phyloP scores from a whole-genome alignment of 495 filamentous ascomycete genomes.

The Rusavskia elegans region DNA sequence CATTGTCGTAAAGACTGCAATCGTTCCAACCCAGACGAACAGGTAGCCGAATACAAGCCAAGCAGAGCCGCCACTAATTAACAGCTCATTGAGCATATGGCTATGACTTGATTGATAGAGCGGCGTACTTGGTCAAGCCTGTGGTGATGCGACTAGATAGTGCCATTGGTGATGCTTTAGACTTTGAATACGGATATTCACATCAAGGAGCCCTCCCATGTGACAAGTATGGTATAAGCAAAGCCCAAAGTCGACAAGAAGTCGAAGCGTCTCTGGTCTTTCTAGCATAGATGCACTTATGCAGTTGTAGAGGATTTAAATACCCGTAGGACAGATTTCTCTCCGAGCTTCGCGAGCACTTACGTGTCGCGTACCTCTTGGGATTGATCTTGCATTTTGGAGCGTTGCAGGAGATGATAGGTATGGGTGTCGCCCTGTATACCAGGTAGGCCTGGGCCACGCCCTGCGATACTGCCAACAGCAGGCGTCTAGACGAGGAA shows the following conservation, averaged over 20 bases:
- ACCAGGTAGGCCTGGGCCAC: too few species aligned
- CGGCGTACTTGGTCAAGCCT: slow-evolving; percentile 11
- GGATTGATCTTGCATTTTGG: neutral
- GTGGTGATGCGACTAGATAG: slow-evolving; percentile 8
- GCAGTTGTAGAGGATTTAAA: neutral
- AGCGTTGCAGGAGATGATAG: too few species aligned
- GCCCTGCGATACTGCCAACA: too few species aligned
- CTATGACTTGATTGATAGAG: neutral
- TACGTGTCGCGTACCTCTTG: slow-evolving; percentile 23
- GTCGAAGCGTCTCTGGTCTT: slow-evolving; percentile 23
- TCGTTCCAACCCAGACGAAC: slow-evolving; percentile 30
- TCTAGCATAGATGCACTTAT: neutral
- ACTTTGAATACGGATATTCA: neutral
- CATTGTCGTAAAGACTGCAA: slow-evolving; percentile 13
- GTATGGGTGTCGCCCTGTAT: too few species aligned
- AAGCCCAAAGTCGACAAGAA: slow-evolving; percentile 32
- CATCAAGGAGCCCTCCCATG: slow-evolving; percentile 28
- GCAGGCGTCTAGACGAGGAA: too few species aligned
- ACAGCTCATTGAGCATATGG: slow-evolving; percentile 3
- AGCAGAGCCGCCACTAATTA: slow-evolving; percentile 27
- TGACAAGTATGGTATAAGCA: slow-evolving; percentile 25
- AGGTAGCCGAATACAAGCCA: slow-evolving; percentile 35
- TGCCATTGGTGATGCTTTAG: neutral
- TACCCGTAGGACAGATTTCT: slow-evolving; percentile 33
- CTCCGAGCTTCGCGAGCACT: slow-evolving; percentile 30